These are phyloP conservation scores for Phytophthora fragariae DNA, from an alignment of 352 stramenopile species.

Conservation along the genomic window DNA sequence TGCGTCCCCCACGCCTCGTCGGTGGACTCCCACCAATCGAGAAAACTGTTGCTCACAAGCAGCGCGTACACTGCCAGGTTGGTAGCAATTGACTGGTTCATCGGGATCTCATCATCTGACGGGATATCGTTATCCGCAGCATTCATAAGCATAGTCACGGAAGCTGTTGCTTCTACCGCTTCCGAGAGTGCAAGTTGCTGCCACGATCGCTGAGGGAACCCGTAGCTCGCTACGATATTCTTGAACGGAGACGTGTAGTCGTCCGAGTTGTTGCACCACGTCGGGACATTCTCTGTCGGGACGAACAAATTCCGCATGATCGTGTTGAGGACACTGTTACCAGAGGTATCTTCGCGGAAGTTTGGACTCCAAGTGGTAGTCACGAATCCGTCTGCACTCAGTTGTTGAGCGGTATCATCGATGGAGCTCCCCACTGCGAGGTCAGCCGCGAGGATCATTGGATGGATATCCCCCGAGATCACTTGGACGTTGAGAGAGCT, in stretches of 20 bases:
- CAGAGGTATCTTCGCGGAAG: background rate
- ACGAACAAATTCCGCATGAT: conserved; percentile 6
- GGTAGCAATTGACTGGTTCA: background rate
- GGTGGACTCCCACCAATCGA: conserved; percentile 1
- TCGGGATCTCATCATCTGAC: background rate
- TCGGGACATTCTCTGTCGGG: conserved; percentile 1
- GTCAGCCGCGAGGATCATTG: conserved; percentile 4
- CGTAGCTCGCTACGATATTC: conserved; percentile 4
- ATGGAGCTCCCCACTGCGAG: conserved; percentile 9
- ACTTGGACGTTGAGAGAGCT: conserved; percentile 29
- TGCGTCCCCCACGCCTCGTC: background rate
- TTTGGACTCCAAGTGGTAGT: background rate
- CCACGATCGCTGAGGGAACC: conserved; percentile 4
- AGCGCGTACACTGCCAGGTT: conserved; percentile 5
- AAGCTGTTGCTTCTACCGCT: background rate
- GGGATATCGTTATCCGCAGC: background rate
- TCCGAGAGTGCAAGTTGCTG: background rate
- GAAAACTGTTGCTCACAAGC: conserved; percentile 8
- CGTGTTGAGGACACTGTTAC: conserved; percentile 7
- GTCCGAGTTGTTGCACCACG: conserved; percentile 2
- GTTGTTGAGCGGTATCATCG: background rate
- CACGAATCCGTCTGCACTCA: conserved; percentile 1
- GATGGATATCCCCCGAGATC: conserved; percentile 7
- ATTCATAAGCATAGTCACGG: background rate
- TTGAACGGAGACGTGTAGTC: conserved; percentile 1